Base-by-base conservation (phyloP, 2,329 filamentous ascomycete genomes). In the Trichophyton simii region DNA sequence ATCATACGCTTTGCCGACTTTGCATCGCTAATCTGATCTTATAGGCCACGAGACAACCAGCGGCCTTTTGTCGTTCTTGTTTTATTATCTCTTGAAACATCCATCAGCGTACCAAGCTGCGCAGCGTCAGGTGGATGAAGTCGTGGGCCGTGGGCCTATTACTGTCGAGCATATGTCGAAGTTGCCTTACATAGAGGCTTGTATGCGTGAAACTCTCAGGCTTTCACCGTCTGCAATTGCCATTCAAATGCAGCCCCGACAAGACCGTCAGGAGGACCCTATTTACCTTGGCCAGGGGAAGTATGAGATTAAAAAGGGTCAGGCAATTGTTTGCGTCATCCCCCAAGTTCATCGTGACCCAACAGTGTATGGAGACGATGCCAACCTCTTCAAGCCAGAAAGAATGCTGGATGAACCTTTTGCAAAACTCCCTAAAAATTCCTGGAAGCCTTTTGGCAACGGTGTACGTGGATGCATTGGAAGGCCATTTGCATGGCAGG, bases 101-200 rank as follows among this genome's bases (percentile, higher is more conserved):
- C 52, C 52, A n/a, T 55, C 52, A 15, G 52, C 52, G n/a, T 55
- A 55, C 18, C 52, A 55, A 55, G 28, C 28, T 4, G 52, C 52
- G 34, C 52, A 55, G 28, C 52, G 52, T 31, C 52, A 55, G n/a
- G 52, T 55, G 11, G 52, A 55, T 55, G 52, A 55, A 36, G 52
- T 55, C n/a, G 52, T 55, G 52, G 52, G 52, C n/a, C 52, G 52
- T 36, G 52, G 52, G 3, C 52, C 52, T 3, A 55, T 55, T 36
- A 55, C 52, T 55, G 52, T 55, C 31, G 52, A 55, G 25, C 52
- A 55, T 31, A 55, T 55, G 52, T 55, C 52, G 8, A 55, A 55
- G 18, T 22, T 55, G 25, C 52, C 52, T 1, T 55, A 34, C 5
- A 55, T 55, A 36, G 52, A 55, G 52, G 52, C 52, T 11, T 55